phyloP scores from a whole-genome alignment of 768 basidiomycete species.

The Gelatoporia subvermispora region DNA sequence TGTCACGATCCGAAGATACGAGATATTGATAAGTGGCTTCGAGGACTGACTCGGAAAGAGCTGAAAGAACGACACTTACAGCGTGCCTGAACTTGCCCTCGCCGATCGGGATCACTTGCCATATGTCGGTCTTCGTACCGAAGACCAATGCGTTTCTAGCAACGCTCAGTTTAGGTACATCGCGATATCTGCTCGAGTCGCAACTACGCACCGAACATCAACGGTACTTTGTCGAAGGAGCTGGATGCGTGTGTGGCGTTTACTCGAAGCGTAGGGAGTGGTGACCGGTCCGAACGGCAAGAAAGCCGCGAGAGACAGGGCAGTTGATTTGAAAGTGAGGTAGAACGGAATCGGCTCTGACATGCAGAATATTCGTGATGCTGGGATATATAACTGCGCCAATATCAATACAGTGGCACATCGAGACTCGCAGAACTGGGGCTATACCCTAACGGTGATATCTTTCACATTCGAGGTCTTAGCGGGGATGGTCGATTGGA shows the following conservation, averaged over 20 bases:
- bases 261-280: constrained; percentile 16
- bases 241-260: constrained; percentile 45
- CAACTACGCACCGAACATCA: constrained; percentile 45
- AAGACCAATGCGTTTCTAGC: constrained; percentile 42
- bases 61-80: constrained; percentile 31
- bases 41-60: not conserved
- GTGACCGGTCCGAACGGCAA: constrained; percentile 51
- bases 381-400: constrained; percentile 46
- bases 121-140: constrained; percentile 66
- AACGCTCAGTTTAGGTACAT: not conserved
- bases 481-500: constrained; percentile 32
- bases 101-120: constrained; percentile 61
- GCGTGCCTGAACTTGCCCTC: constrained; percentile 55
- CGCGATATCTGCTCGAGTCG: not conserved
- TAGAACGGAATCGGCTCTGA: constrained; percentile 63
- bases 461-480: constrained; percentile 15
- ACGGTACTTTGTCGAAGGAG: constrained; percentile 64
- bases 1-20: constrained; percentile 18
- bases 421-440: not conserved
- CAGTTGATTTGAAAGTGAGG: constrained; percentile 52
- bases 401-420: not conserved
- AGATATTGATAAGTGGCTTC: too few relatives aligned
- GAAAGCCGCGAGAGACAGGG: constrained; percentile 54
- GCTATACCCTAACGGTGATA: constrained; percentile 33
- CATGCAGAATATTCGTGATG: constrained; percentile 55